These are phyloP conservation scores for Trichophaea hybrida DNA, from an alignment of 2,329 filamentous ascomycete genomes.

Conservation along the genomic window DNA sequence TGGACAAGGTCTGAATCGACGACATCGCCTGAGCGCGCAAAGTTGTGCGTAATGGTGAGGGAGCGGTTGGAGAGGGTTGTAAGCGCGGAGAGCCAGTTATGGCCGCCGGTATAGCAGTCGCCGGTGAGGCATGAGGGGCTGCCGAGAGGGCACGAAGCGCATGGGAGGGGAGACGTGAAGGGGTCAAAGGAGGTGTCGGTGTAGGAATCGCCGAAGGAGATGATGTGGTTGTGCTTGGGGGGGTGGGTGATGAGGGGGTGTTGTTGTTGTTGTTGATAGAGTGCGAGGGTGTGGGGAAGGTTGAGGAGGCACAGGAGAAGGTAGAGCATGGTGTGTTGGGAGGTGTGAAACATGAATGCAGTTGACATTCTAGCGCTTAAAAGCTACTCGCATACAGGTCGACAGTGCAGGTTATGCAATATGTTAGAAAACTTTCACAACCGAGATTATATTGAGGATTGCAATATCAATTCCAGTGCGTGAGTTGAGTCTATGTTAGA, in stretches of 20 bases:
- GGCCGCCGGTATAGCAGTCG: not conserved
- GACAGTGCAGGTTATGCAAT: no score
- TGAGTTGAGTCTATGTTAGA: no score
- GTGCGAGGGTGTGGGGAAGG: not conserved
- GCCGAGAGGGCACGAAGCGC: not conserved
- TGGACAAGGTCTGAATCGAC: not conserved
- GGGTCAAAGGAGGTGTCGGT: not conserved
- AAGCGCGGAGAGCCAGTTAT: conserved; percentile 1
- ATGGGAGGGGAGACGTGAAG: not conserved
- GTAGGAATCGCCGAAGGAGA: conserved; percentile 1
- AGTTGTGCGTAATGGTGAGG: not conserved
- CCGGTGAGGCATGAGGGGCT: not conserved
- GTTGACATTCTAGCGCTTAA: no score
- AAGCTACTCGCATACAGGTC: no score
- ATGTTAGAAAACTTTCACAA: no score
- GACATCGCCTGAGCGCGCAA: not conserved
- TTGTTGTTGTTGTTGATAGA: not conserved
- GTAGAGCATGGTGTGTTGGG: not conserved
- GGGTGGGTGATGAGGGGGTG: not conserved
- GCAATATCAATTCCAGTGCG: no score
- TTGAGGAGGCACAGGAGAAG: not conserved
- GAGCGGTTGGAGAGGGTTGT: not conserved
- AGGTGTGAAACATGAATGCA: no score
- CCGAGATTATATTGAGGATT: no score
- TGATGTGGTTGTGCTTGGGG: not conserved